Base-by-base conservation (phyloP, 129 eudicot genomes). In the Tagetes erecta region DNA sequence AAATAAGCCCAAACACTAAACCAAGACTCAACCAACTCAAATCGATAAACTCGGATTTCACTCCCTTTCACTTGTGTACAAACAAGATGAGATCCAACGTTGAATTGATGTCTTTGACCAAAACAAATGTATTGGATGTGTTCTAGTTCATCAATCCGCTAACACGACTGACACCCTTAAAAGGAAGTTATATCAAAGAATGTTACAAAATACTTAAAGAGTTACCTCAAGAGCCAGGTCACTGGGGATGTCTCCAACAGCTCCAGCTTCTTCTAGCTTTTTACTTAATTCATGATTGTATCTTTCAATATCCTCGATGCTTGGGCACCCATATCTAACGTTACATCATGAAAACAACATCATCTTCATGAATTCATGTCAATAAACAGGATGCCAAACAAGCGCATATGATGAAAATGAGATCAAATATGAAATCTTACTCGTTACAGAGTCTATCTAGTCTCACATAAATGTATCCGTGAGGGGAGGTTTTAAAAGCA, bases 401-500 rank as follows among this genome's bases (percentile, higher is more conserved):
- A 60, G 41, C 13, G 41, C 13, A 35, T 34, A 10, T 1, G 8
- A 60, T 9, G 35, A 60, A 35, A 60, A 60, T 2, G 1, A 34
- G 42, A 60, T 60, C 42, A 4, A 60, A 60, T 60, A 11, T 42
- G 74, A 70, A 59, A 72, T 51, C 99, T 81, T 88, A 94, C 99
- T 82, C 84, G 44, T 88, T 83, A 37, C 90, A 76, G 53, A 88
- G 87, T 76, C 87, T 88, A 78, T 94, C 99, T 0, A 94, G 84
- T 78, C 99, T 84, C 83, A 94, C 88, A 49, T 94, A 94, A 70
- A 94, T 84, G 83, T 94, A 94, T 39, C 96, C 99, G 3, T 80
- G 83, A 36, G 96, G 96, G 60, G 94, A 81, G 49, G 96, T 87
- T 86, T 94, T 94, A 55, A 91, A 91, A 33, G 97, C 76, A 73